A percentile compares a stretch with the other conserved stretches of the same genome.
These are phyloP conservation scores for Schrenkiella parvula DNA, from an alignment of 345 rosid genomes.

Conservation along the genomic window DNA sequence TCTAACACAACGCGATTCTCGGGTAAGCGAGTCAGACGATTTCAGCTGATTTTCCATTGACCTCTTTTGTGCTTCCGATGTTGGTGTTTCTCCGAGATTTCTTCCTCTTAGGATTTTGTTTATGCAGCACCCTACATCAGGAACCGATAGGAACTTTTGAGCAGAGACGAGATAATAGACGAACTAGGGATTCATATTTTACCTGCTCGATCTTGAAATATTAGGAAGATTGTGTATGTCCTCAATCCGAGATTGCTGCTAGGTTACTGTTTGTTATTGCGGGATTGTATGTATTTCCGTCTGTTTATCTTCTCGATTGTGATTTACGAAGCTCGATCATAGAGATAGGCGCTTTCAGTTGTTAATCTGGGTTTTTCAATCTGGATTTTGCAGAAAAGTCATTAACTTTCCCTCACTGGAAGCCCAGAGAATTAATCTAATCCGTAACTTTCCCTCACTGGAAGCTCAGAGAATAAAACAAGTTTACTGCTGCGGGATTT, in stretches of 20 bases:
- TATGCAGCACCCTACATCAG: background rate
- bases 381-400: conserved; percentile 21
- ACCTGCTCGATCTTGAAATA: background rate
- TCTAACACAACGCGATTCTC: conserved; percentile 7
- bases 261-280: background rate
- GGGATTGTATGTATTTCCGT: background rate
- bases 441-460: background rate
- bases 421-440: background rate
- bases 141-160: background rate
- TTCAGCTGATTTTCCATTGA: background rate
- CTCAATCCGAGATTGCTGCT: background rate
- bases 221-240: background rate
- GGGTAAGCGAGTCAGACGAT: conserved; percentile 20
- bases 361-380: background rate
- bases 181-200: background rate
- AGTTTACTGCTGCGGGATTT: background rate
- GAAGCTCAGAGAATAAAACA: background rate
- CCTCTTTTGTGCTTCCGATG: background rate
- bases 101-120: conserved; percentile 3
- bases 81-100: background rate
- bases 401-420: background rate
- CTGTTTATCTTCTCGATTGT: background rate
- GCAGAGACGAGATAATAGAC: background rate
- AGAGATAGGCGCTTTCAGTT: background rate
- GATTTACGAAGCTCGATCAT: background rate